Evolutionary conservation across 2,329 filamentous ascomycete species (phyloP), one percentile per base, ranked within the genome.

Genomic region (Mycosphaerella sp.): DNA sequence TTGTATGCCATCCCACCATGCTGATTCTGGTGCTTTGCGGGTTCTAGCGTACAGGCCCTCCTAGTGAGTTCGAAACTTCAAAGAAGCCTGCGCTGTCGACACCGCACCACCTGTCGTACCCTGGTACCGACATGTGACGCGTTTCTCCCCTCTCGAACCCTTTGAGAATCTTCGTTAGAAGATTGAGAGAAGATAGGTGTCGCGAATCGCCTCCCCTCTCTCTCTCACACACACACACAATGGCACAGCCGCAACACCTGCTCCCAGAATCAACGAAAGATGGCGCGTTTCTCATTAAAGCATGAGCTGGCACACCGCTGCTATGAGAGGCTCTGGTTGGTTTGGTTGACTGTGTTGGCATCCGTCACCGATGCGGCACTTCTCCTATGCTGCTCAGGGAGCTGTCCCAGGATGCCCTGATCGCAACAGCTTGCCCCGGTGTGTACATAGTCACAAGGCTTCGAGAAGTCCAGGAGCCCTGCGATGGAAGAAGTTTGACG

Each of bases 331-430:
- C 14, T 42, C 26, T 53, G 51, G 51, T 53, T 47, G 44, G 44
- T 53, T 47, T 53, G 51, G 51, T 53, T 48, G 51, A 23, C 36
- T 12, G 51, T 17, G 44, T 53, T 53, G 51, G 51, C 51, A 43
- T 34, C 36, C 45, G 51, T 53, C 51, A 53, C 44, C 26, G 34
- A 32, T 29, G 36, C 10, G 10, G 17, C 32, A n/a, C 21, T 14
- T 29, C 10, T 42, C 40, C 21, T 44, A 21, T 10, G n/a, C 41
- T 7, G 29, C 34, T 53, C 34, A n/a, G 12, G 38, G 36, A 38
- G 6, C 34, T 38, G 21, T 47, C 17, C 29, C 51, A 46, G 29
- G 32, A 17, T 39, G 34, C 43, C 14, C 17, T 17, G 7, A n/a
- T 29, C 42, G 42, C 32, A 51, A 26, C 14, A 11, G 14, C 41